phyloP scores from a whole-genome alignment of 1,284 basidiomycete genomes.

The Melanopsichium pennsylvanicum region DNA sequence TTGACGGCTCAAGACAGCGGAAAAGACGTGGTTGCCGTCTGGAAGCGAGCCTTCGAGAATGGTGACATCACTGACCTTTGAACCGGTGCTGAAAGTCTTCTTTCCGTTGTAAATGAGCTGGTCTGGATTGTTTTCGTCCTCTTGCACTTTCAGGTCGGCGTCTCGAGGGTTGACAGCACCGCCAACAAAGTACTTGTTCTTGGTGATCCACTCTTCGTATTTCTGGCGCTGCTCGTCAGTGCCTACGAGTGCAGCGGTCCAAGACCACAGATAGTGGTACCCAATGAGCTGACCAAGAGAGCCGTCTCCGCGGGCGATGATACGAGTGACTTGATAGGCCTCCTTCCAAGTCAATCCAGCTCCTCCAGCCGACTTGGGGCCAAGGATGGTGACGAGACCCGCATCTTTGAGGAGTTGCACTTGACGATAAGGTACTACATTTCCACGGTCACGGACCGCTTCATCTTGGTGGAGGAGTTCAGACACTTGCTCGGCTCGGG shows the following conservation, averaged over 20 bases:
- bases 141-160: constrained; percentile 55
- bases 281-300: constrained; percentile 58
- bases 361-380: constrained; percentile 55
- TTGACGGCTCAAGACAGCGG: constrained; percentile 57
- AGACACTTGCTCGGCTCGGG: constrained; percentile 59
- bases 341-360: constrained; percentile 56
- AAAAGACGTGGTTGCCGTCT: constrained; percentile 61
- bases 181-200: constrained; percentile 61
- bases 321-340: constrained; percentile 58
- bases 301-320: constrained; percentile 62
- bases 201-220: constrained; percentile 46
- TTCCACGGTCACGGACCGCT: constrained; percentile 59
- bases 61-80: constrained; percentile 64
- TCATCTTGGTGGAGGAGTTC: constrained; percentile 59
- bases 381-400: constrained; percentile 61
- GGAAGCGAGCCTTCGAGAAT: constrained; percentile 63
- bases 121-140: constrained; percentile 47
- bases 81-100: constrained; percentile 65
- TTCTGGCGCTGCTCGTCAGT: constrained; percentile 54
- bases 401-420: constrained; percentile 64
- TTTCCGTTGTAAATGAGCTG: constrained; percentile 61
- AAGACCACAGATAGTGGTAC: constrained; percentile 59
- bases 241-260: constrained; percentile 57
- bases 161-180: constrained; percentile 66
- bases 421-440: constrained; percentile 63